These are phyloP conservation scores for Psilocybe cyanescens DNA, from an alignment of 768 basidiomycete genomes.

Conservation along the genomic window DNA sequence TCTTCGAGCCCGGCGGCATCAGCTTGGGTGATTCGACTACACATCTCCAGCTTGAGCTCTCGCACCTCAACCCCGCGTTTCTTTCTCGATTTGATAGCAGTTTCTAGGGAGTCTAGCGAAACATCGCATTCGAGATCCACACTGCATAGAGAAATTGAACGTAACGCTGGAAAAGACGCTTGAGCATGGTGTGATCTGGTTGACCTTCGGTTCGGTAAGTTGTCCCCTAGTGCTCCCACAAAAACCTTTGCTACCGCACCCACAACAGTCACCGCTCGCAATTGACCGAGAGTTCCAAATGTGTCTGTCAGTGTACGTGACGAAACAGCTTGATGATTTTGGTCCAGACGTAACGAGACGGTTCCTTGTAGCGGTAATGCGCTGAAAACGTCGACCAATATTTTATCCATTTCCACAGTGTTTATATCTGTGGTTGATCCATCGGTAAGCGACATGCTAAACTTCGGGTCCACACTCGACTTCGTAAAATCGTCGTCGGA, in stretches of 20 bases:
- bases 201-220: neutral
- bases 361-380: neutral
- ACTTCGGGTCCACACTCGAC: neutral
- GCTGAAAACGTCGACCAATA: neutral
- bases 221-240: neutral
- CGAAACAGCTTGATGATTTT: neutral
- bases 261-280: neutral
- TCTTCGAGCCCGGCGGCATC: neutral
- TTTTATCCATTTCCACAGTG: neutral
- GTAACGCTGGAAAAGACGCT: neutral
- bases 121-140: neutral
- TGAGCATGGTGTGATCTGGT: neutral
- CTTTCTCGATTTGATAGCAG: neutral
- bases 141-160: neutral
- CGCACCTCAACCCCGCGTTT: neutral
- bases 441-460: neutral
- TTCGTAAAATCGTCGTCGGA: neutral
- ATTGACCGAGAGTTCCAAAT: neutral
- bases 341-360: neutral
- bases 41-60: neutral
- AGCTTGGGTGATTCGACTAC: neutral
- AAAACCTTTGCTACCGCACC: neutral
- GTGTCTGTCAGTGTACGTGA: neutral
- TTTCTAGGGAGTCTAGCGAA: neutral
- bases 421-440: neutral